phyloP scores from a whole-genome alignment of 2,329 filamentous ascomycete species.

The Sclerotinia trifoliorum region DNA sequence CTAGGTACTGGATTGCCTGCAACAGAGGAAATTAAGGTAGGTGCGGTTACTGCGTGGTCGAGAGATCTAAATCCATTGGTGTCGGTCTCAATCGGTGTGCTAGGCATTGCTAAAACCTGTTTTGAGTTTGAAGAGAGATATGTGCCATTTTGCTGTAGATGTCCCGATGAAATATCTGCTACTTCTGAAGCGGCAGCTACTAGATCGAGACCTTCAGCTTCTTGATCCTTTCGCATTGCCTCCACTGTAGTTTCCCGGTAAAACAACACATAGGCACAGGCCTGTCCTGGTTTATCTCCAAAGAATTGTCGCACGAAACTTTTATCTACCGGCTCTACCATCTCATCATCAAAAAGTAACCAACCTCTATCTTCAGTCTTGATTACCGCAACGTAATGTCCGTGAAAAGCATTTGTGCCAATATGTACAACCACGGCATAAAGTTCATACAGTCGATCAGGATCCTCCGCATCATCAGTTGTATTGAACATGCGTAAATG shows the following conservation, averaged over 20 bases:
- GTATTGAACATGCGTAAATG: constrained; percentile 81
- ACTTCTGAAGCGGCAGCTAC: constrained; percentile 58
- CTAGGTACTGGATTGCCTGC: constrained; percentile 39
- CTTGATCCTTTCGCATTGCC: constrained; percentile 72
- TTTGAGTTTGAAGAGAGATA: constrained; percentile 47
- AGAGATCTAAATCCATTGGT: constrained; percentile 58
- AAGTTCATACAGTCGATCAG: constrained; percentile 89
- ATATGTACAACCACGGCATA: constrained; percentile 98
- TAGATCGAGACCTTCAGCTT: constrained; percentile 67
- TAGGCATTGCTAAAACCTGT: constrained; percentile 50
- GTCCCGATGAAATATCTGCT: constrained; percentile 54
- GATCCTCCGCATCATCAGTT: constrained; percentile 91
- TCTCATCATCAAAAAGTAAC: constrained; percentile 96
- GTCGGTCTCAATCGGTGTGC: constrained; percentile 46
- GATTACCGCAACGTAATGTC: constrained; percentile 96
- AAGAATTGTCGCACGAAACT: constrained; percentile 97
- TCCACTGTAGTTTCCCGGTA: constrained; percentile 86
- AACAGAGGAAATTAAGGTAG: constrained; percentile 40
- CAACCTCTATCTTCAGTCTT: constrained; percentile 96
- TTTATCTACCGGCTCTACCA: constrained; percentile 97
- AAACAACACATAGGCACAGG: constrained; percentile 94
- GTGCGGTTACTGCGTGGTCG: constrained; percentile 66
- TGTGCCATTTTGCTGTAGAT: constrained; percentile 47
- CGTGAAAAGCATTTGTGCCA: constrained; percentile 93
- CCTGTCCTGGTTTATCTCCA: constrained; percentile 84